phyloP scores from a whole-genome alignment of 2,329 filamentous ascomycete genomes.

The Microdochium nivale region DNA sequence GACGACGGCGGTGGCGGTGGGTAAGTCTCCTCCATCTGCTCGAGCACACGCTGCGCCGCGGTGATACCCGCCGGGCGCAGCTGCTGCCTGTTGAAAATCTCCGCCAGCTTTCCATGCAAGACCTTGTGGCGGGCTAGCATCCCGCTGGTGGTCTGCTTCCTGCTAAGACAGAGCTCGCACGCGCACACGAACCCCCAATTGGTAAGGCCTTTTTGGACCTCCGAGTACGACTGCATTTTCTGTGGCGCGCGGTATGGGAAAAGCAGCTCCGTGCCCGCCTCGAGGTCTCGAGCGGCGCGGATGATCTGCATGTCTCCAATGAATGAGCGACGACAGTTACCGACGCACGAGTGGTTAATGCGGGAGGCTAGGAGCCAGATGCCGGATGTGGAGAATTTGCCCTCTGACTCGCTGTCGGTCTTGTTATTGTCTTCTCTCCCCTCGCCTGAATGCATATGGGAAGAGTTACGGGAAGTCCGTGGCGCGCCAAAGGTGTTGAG shows the following conservation, averaged over 20 bases:
- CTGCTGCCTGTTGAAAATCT: neutral
- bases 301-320: slow-evolving; percentile 46
- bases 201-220: slow-evolving; percentile 18
- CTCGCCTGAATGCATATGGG: too few relatives aligned
- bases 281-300: slow-evolving; percentile 33
- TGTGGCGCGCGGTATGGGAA: slow-evolving; percentile 26
- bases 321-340: slow-evolving; percentile 36
- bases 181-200: slow-evolving; percentile 32
- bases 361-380: slow-evolving; percentile 39
- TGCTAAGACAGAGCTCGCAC: slow-evolving; percentile 27
- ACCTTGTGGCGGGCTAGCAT: slow-evolving; percentile 8
- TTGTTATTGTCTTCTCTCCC: neutral
- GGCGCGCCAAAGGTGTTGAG: slow-evolving; percentile 33
- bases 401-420: neutral
- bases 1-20: slow-evolving; percentile 1
- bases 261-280: slow-evolving; percentile 33
- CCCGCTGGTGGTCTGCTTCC: slow-evolving; percentile 9
- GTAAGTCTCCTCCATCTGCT: slow-evolving; percentile 14
- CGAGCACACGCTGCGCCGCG: slow-evolving; percentile 8
- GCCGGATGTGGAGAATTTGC: slow-evolving; percentile 22
- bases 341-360: slow-evolving; percentile 44
- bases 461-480: slow-evolving; percentile 12
- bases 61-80: too few relatives aligned
- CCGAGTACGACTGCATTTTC: slow-evolving; percentile 13
- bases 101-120: slow-evolving; percentile 3